These are phyloP conservation scores for Xerocomus minutiporus DNA, from an alignment of 1,284 basidiomycete genomes.

Conservation along the genomic window DNA sequence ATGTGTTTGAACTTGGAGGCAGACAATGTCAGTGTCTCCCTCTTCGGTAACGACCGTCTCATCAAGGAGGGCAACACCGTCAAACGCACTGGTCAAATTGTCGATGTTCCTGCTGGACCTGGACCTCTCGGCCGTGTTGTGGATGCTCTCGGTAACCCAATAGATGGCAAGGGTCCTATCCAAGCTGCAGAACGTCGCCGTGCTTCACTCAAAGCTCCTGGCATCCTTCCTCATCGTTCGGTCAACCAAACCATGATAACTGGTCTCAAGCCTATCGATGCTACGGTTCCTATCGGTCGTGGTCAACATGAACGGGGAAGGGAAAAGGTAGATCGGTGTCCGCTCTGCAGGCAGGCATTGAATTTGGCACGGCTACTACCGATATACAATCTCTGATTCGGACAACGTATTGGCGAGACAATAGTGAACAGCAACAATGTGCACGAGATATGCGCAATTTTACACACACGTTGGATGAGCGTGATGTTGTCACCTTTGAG, in stretches of 20 bases:
- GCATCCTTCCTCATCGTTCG: constrained; percentile 97
- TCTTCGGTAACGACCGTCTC: constrained; percentile 99
- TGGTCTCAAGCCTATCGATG: constrained; percentile 99
- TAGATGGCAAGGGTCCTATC: constrained; percentile 98
- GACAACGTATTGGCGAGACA: too few species aligned
- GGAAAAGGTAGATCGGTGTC: too few species aligned
- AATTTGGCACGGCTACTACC: too few species aligned
- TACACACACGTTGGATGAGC: too few species aligned
- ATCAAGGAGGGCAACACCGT: constrained; percentile 99
- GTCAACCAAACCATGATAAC: constrained; percentile 99
- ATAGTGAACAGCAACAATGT: too few species aligned
- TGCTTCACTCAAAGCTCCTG: constrained; percentile 97
- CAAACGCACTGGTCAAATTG: constrained; percentile 99
- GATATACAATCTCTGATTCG: too few species aligned
- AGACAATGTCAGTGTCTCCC: constrained; percentile 99
- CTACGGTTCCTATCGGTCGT: constrained; percentile 99
- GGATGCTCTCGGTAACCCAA: constrained; percentile 98
- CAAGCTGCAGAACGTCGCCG: constrained; percentile 89
- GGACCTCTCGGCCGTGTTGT: constrained; percentile 97
- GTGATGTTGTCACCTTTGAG: too few species aligned
- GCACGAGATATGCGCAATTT: too few species aligned
- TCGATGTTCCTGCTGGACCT: constrained; percentile 98
- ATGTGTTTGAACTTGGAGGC: constrained; percentile 99
- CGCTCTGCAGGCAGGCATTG: too few species aligned
- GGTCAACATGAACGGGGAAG: constrained; percentile 86